These are phyloP conservation scores for Xanthoconium stramineum DNA, from an alignment of 768 basidiomycete species.

Conservation along the genomic window DNA sequence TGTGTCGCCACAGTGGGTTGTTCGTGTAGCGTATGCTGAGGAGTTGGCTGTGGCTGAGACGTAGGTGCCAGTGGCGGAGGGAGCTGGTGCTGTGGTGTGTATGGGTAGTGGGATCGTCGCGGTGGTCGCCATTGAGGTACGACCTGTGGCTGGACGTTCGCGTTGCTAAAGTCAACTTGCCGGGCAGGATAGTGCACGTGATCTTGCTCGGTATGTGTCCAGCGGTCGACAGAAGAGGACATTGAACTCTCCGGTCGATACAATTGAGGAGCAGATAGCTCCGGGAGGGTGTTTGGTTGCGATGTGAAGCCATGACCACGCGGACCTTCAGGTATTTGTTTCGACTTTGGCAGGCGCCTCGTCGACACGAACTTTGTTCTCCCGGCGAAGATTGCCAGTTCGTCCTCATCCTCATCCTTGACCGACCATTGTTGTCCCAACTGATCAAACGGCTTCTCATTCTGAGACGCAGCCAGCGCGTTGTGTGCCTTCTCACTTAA, in stretches of 20 bases:
- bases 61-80: conserved; percentile 1
- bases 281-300: not conserved
- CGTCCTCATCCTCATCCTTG: conserved; percentile 50
- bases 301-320: conserved; percentile 4
- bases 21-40: conserved; percentile 20
- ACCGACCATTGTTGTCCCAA: conserved; percentile 48
- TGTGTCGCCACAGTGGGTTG: conserved; percentile 12
- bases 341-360: conserved; percentile 32
- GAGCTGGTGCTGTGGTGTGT: conserved; percentile 17
- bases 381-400: conserved; percentile 67
- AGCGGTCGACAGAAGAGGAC: conserved; percentile 15
- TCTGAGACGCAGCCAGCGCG: conserved; percentile 44
- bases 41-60: not conserved
- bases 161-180: conserved; percentile 4
- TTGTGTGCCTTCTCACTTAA: conserved; percentile 66
- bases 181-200: conserved; percentile 1
- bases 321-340: conserved; percentile 5
- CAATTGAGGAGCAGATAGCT: conserved; percentile 1
- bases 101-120: conserved; percentile 27
- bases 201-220: conserved; percentile 18
- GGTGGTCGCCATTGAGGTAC: conserved; percentile 28
- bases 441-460: conserved; percentile 29
- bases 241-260: conserved; percentile 17
- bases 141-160: conserved; percentile 7
- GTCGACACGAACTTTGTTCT: conserved; percentile 59